These are phyloP conservation scores for Alternaria consortialis DNA, from an alignment of 2,329 filamentous ascomycete species.

Conservation along the genomic window DNA sequence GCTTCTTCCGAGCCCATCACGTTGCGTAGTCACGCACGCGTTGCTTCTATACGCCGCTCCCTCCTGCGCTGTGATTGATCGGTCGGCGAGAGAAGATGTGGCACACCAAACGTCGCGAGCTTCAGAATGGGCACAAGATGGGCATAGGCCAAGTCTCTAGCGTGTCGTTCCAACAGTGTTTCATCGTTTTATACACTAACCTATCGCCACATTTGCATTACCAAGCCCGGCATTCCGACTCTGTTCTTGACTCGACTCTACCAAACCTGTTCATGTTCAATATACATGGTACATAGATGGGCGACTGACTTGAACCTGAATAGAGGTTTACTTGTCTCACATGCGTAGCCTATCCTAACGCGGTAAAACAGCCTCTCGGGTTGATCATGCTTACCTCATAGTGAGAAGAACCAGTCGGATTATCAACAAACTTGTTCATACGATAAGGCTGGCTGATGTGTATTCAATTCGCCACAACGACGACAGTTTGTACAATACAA, in stretches of 20 bases:
- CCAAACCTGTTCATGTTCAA: background rate
- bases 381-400: conserved; percentile 28
- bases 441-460: too few species aligned
- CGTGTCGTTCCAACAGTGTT: conserved; percentile 4
- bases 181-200: conserved; percentile 3
- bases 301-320: background rate
- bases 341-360: conserved; percentile 23
- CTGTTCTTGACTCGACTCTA: background rate
- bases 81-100: conserved; percentile 21
- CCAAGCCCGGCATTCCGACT: background rate
- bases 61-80: conserved; percentile 32
- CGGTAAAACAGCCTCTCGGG: conserved; percentile 16
- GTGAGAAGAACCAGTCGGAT: conserved; percentile 12
- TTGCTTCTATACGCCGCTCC: conserved; percentile 21
- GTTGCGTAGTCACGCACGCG: conserved; percentile 38
- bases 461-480: too few species aligned
- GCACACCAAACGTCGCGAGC: conserved; percentile 23
- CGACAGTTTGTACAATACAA: background rate
- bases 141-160: conserved; percentile 2
- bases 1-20: conserved; percentile 26
- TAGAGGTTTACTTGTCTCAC: conserved; percentile 22
- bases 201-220: background rate
- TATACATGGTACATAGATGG: conserved; percentile 4
- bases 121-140: background rate
- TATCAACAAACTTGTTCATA: too few species aligned